These are phyloP conservation scores for Austroboletus eburneus DNA, from an alignment of 768 basidiomycete species.

Conservation along the genomic window DNA sequence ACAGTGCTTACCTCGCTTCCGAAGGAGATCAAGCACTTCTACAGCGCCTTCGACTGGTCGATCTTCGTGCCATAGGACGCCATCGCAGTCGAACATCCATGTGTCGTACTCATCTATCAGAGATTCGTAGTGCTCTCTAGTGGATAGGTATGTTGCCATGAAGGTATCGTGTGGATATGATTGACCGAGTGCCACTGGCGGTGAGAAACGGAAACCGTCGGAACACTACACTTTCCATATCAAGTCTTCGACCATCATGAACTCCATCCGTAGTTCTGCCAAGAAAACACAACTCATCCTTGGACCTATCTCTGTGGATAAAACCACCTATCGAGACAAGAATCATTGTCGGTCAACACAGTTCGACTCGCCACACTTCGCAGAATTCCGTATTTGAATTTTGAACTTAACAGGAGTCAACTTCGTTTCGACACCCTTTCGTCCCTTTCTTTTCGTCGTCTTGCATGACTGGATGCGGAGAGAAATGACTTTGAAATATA, in stretches of 20 bases:
- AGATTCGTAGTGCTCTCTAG: slow-evolving; percentile 42
- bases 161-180: slow-evolving; percentile 11
- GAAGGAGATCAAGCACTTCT: slow-evolving; percentile 69
- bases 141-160: slow-evolving; percentile 28
- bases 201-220: neutral
- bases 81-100: slow-evolving; percentile 96
- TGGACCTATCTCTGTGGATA: too few relatives aligned
- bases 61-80: slow-evolving; percentile 90
- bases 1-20: slow-evolving; percentile 60
- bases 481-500: too few relatives aligned
- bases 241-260: slow-evolving; percentile 8
- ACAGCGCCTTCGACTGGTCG: slow-evolving; percentile 71
- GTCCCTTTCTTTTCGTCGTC: too few relatives aligned
- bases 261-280: too few relatives aligned
- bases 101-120: slow-evolving; percentile 76
- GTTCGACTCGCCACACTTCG: too few relatives aligned
- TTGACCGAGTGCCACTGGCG: neutral
- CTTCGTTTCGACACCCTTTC: too few relatives aligned
- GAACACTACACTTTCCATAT: slow-evolving; percentile 23
- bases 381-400: too few relatives aligned
- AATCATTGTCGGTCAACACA: too few relatives aligned
- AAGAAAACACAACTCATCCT: neutral
- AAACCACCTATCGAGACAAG: too few relatives aligned
- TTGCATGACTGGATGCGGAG: too few relatives aligned
- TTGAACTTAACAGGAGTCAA: too few relatives aligned